These are phyloP conservation scores for Metarhizium album DNA, from an alignment of 2,329 filamentous ascomycete genomes.

Conservation along the genomic window DNA sequence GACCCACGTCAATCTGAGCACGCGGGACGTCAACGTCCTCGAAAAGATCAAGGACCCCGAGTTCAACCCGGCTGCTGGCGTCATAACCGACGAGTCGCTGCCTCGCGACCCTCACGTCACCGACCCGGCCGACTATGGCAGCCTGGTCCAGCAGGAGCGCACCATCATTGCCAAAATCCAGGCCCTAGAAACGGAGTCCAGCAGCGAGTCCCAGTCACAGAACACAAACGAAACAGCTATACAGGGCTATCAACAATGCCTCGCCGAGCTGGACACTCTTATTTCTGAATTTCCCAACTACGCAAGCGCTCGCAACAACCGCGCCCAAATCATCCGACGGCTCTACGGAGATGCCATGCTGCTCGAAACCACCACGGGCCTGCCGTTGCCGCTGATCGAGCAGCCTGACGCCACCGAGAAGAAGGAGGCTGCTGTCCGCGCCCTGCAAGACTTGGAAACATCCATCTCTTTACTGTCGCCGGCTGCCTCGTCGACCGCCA, in stretches of 20 bases:
- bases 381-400: constrained; percentile 30
- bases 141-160: constrained; percentile 38
- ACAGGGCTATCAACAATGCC: constrained; percentile 34
- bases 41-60: constrained; percentile 59
- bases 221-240: constrained; percentile 26
- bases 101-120: constrained; percentile 48
- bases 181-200: constrained; percentile 41
- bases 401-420: constrained; percentile 27
- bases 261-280: constrained; percentile 41
- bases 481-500: constrained; percentile 31
- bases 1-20: constrained; percentile 39
- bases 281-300: constrained; percentile 52
- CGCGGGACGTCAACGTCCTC: constrained; percentile 50
- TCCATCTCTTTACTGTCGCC: constrained; percentile 52
- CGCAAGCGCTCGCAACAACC: constrained; percentile 64
- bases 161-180: constrained; percentile 45
- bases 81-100: constrained; percentile 42
- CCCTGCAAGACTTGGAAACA: constrained; percentile 42
- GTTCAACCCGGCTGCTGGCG: constrained; percentile 41
- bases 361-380: constrained; percentile 27
- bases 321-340: constrained; percentile 55
- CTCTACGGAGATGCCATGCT: constrained; percentile 52
- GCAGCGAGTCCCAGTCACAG: constrained; percentile 28
- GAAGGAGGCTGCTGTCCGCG: constrained; percentile 25
- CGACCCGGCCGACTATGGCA: constrained; percentile 39